A percentile compares a stretch with the other conserved stretches of the same genome.
Evolutionary conservation across 2,329 filamentous ascomycete genomes (phyloP).

Genomic region (Macroventuria anomochaeta): DNA sequence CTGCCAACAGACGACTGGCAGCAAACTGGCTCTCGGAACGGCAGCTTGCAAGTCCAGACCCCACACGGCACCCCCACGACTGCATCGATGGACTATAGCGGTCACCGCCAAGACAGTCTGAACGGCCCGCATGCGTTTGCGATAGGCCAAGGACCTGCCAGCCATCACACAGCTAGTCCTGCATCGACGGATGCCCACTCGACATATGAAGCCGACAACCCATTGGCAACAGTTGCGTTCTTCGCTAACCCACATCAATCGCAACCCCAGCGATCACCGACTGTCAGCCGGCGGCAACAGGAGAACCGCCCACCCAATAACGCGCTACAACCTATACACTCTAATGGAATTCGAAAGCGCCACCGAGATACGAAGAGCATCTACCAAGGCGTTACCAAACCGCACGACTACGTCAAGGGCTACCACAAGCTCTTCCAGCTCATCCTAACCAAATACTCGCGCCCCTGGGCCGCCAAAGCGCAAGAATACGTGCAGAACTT

Average conservation of each 20-base stretch:
- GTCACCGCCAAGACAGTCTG: conserved; percentile 42
- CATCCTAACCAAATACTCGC: conserved; percentile 77
- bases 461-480: conserved; percentile 79
- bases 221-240: conserved; percentile 43
- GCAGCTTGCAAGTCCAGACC: conserved; percentile 53
- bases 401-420: conserved; percentile 87
- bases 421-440: conserved; percentile 89
- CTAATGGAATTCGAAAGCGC: conserved; percentile 54
- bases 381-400: conserved; percentile 87
- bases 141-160: conserved; percentile 64
- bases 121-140: conserved; percentile 64
- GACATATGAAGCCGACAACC: conserved; percentile 55
- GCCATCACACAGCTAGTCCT: conserved; percentile 64
- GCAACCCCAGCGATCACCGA: conserved; percentile 40
- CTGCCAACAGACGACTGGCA: conserved; percentile 46
- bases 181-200: conserved; percentile 52
- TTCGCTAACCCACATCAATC: conserved; percentile 44
- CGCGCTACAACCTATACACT: conserved; percentile 41
- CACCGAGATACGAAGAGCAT: conserved; percentile 79
- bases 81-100: conserved; percentile 36
- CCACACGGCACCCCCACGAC: conserved; percentile 52
- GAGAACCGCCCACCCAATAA: conserved; percentile 36
- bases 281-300: conserved; percentile 33
- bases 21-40: conserved; percentile 50
- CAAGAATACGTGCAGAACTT: conserved; percentile 88